Conservation (phyloP, 2,329 filamentous ascomycete genomes). For the Escovopsis sp. region DNA sequence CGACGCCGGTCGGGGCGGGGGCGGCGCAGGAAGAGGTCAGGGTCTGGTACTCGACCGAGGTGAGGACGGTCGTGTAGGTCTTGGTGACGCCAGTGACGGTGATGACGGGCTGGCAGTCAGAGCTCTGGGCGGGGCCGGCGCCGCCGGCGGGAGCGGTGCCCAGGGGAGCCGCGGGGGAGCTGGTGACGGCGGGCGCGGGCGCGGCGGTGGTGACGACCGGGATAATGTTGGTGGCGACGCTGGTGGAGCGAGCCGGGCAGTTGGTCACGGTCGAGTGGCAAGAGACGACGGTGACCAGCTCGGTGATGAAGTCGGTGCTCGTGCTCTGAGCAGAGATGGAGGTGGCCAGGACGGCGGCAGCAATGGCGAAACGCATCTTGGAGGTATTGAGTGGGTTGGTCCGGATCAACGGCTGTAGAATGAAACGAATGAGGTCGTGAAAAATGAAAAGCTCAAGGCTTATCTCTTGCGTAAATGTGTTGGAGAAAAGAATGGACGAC, state of each 20-base stretch:
- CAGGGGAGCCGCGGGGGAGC: conserved; percentile 5
- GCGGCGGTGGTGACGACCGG: conserved; percentile 26
- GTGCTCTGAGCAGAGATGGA: conserved; percentile 14
- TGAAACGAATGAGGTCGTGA: conserved; percentile 14
- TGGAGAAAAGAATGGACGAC: conserved; percentile 47
- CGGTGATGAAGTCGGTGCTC: conserved; percentile 40
- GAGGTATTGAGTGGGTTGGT: conserved; percentile 17
- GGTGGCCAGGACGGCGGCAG: conserved; percentile 28
- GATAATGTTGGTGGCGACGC: conserved; percentile 21
- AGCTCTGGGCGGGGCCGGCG: conserved; percentile 1
- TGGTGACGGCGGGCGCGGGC: conserved; percentile 6
- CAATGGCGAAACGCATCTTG: conserved; percentile 49
- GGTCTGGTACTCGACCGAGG: conserved; percentile 37
- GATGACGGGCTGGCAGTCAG: conserved; percentile 14
- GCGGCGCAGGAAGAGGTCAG: conserved; percentile 28
- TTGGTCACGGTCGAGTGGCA: conserved; percentile 44
- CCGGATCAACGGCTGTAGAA: conserved; percentile 14
- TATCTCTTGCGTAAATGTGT: conserved; percentile 13
- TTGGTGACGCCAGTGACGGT: conserved; percentile 38
- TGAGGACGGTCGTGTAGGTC: conserved; percentile 39
- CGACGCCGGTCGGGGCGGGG: conserved; percentile 9
- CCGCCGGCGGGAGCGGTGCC: conserved; percentile 5
- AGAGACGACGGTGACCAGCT: conserved; percentile 44
- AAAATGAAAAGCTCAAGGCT: conserved; percentile 16
- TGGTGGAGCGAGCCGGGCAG: conserved; percentile 36